Percentiles rank a stretch among this genome's conserved stretches.
phyloP scores from a whole-genome alignment of 768 basidiomycete genomes.

The Fibroporia radiculosa region DNA sequence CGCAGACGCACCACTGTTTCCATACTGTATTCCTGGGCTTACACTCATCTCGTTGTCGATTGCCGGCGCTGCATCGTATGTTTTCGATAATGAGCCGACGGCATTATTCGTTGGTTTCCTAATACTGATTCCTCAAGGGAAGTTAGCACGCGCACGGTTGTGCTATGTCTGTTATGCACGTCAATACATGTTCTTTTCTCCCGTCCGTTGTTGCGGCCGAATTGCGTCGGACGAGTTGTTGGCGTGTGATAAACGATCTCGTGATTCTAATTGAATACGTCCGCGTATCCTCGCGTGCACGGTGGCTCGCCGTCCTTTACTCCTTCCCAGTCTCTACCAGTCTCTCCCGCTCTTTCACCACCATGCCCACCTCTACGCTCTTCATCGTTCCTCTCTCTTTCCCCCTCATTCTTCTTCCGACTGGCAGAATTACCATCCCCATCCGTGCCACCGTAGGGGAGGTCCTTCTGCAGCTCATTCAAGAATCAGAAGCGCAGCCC shows the following conservation, averaged over 20 bases:
- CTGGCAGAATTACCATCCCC: constrained; percentile 59
- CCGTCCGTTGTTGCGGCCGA: too few relatives aligned
- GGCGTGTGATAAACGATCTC: too few relatives aligned
- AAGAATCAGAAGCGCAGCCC: constrained; percentile 62
- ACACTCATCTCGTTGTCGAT: constrained; percentile 7
- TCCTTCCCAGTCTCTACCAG: not conserved
- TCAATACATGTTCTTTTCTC: not conserved
- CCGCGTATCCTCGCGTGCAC: too few relatives aligned
- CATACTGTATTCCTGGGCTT: constrained; percentile 16
- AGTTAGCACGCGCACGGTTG: constrained; percentile 2
- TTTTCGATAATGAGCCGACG: constrained; percentile 1
- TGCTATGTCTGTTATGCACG: not conserved
- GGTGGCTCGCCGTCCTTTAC: too few relatives aligned
- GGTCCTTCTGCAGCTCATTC: constrained; percentile 56
- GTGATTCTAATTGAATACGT: too few relatives aligned
- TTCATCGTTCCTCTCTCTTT: constrained; percentile 63
- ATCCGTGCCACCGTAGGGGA: constrained; percentile 56
- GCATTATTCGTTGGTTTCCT: not conserved
- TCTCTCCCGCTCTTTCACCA: constrained; percentile 1
- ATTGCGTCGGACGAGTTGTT: too few relatives aligned
- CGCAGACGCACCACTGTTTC: constrained; percentile 7
- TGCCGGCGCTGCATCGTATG: constrained; percentile 8
- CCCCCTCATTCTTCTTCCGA: constrained; percentile 71
- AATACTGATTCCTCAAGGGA: constrained; percentile 9
- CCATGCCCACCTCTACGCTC: constrained; percentile 26